Evolutionary conservation across 2,329 filamentous ascomycete genomes (phyloP).

Genomic region (Diaporthe ilicicola): DNA sequence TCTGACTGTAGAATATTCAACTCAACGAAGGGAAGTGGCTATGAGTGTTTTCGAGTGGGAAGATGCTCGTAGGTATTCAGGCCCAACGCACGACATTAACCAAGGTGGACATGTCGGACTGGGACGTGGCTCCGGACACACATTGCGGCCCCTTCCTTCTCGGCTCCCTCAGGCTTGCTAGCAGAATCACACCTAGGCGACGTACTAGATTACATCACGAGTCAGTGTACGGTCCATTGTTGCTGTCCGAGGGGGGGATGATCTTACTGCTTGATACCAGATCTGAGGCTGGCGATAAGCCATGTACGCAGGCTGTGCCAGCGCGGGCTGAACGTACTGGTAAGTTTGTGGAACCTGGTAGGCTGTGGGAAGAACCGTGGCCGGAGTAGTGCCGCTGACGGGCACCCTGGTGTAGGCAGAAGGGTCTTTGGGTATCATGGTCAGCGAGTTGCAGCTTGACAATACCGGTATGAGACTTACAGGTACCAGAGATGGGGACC

Average conservation of each 20-base stretch:
- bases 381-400: conserved; percentile 20
- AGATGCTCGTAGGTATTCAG: too few species aligned
- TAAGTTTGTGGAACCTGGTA: background rate
- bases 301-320: background rate
- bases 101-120: background rate
- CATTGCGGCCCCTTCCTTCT: background rate
- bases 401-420: background rate
- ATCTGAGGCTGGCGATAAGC: background rate
- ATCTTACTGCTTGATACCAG: conserved; percentile 21
- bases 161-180: background rate
- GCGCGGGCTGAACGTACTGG: background rate
- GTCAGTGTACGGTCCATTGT: background rate
- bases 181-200: background rate
- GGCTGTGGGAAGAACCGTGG: background rate
- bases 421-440: background rate
- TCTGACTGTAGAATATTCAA: background rate
- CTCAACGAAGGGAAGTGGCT: background rate
- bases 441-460: background rate
- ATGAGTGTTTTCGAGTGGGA: too few species aligned
- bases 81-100: background rate
- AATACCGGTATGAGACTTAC: background rate
- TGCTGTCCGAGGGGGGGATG: too few species aligned
- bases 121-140: background rate
- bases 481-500: conserved; percentile 11
- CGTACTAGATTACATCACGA: background rate